Evolutionary conservation across 2,329 filamentous ascomycete species (phyloP).

Genomic region (Scytalidium sp.): DNA sequence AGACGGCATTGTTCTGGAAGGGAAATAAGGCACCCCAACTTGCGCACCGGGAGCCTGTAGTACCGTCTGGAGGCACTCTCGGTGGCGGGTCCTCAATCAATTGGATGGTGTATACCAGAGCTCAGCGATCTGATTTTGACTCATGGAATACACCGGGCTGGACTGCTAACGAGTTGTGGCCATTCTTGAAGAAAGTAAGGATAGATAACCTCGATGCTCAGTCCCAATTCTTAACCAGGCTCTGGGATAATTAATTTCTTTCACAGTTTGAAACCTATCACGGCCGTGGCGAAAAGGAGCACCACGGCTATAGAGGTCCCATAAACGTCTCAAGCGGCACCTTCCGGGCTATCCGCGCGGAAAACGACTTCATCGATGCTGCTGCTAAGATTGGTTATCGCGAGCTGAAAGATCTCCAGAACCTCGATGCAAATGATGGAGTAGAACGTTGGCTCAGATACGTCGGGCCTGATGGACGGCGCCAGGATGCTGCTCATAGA

Average conservation of each 20-base stretch:
- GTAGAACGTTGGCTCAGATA: conserved; percentile 40
- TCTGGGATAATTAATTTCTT: too few relatives aligned
- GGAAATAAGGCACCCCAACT: conserved; percentile 37
- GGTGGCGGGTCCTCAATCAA: conserved; percentile 41
- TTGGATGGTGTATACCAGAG: conserved; percentile 29
- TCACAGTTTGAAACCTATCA: conserved; percentile 48
- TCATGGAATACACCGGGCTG: conserved; percentile 47
- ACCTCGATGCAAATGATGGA: conserved; percentile 32
- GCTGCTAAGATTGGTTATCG: conserved; percentile 41
- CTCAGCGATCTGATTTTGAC: conserved; percentile 41
- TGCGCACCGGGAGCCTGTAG: conserved; percentile 29
- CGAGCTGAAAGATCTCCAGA: conserved; percentile 46
- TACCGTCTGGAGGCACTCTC: conserved; percentile 32
- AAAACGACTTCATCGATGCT: conserved; percentile 46
- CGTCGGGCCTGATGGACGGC: conserved; percentile 42
- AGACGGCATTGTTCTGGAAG: conserved; percentile 42
- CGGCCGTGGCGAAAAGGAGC: conserved; percentile 1
- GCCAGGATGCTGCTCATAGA: conserved; percentile 50
- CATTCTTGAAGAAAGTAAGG: conserved; percentile 40
- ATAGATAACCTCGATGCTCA: neutral
- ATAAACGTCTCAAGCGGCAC: conserved; percentile 50
- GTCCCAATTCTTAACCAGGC: neutral
- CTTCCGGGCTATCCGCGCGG: conserved; percentile 30
- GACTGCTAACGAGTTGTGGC: conserved; percentile 44
- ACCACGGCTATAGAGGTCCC: conserved; percentile 50